A percentile compares a stretch with the other conserved stretches of the same genome.
These are phyloP conservation scores for Lactarius indigo DNA, from an alignment of 768 basidiomycete genomes.

Conservation along the genomic window DNA sequence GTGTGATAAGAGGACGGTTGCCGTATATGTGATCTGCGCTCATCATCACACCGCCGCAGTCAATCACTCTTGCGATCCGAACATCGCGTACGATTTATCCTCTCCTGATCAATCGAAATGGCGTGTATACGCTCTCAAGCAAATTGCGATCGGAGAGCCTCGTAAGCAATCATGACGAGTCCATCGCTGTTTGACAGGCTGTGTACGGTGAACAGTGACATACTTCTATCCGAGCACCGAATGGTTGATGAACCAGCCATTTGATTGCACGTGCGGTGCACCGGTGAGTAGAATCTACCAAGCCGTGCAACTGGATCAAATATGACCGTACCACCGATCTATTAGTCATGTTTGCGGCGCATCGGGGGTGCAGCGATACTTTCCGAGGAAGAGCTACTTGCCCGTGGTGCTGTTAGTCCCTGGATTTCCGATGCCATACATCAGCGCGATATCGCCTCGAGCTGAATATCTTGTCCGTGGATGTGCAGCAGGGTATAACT, in stretches of 20 bases:
- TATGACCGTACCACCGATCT: not conserved
- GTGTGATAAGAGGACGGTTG: conserved; percentile 25
- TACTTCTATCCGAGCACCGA: conserved; percentile 69
- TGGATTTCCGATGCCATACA: conserved; percentile 15
- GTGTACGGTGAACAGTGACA: conserved; percentile 36
- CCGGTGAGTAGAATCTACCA: not conserved
- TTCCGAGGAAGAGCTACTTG: not conserved
- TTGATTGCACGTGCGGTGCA: conserved; percentile 49
- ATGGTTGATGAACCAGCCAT: conserved; percentile 65
- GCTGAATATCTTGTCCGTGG: not conserved
- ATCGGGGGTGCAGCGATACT: conserved; percentile 8
- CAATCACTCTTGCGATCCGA: conserved; percentile 64
- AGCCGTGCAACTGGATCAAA: not conserved
- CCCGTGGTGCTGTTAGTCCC: not conserved
- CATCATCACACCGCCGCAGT: conserved; percentile 33
- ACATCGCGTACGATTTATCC: conserved; percentile 51
- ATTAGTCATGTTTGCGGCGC: conserved; percentile 12
- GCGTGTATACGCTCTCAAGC: conserved; percentile 45
- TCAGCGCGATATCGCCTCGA: not conserved
- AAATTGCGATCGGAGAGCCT: conserved; percentile 36
- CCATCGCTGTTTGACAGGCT: conserved; percentile 21
- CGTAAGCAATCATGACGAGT: conserved; percentile 38
- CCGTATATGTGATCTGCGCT: not conserved
- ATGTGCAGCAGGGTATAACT: not conserved
- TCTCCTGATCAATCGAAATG: conserved; percentile 41